Evolutionary conservation across 2,329 filamentous ascomycete genomes (phyloP).

Genomic region (Neoscytalidium dimidiatum): DNA sequence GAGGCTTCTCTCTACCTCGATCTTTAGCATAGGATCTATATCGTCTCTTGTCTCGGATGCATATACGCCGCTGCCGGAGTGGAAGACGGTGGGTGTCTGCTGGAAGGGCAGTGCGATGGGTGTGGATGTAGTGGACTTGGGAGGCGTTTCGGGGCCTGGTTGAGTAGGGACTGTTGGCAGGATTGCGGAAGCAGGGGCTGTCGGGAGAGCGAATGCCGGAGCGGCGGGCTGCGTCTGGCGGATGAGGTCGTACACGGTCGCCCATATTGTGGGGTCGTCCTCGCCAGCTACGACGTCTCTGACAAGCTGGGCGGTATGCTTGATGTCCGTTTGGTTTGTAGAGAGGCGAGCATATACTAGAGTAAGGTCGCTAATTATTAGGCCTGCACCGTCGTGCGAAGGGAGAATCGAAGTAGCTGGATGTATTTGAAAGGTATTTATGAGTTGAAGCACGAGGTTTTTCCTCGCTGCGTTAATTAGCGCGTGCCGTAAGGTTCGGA

Average conservation of each 20-base stretch:
- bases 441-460: neutral
- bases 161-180: no score
- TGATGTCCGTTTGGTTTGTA: neutral
- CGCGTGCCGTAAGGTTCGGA: neutral
- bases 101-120: no score
- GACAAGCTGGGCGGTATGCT: neutral
- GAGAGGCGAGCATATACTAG: neutral
- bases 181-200: no score
- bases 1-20: slow-evolving; percentile 14
- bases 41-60: slow-evolving; percentile 17
- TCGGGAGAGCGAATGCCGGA: no score
- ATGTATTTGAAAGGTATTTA: neutral
- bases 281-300: neutral
- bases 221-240: no score
- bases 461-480: neutral
- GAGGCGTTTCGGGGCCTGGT: no score
- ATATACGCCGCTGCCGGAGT: neutral
- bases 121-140: no score
- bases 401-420: neutral
- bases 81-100: slow-evolving; percentile 25
- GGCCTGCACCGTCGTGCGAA: neutral
- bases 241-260: neutral
- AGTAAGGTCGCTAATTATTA: neutral
- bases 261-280: neutral
- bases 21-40: slow-evolving; percentile 19